Evolutionary conservation across 1,284 basidiomycete species (phyloP), one percentile per base, ranked within the genome.

Genomic region (Apiotrichum porosum): DNA sequence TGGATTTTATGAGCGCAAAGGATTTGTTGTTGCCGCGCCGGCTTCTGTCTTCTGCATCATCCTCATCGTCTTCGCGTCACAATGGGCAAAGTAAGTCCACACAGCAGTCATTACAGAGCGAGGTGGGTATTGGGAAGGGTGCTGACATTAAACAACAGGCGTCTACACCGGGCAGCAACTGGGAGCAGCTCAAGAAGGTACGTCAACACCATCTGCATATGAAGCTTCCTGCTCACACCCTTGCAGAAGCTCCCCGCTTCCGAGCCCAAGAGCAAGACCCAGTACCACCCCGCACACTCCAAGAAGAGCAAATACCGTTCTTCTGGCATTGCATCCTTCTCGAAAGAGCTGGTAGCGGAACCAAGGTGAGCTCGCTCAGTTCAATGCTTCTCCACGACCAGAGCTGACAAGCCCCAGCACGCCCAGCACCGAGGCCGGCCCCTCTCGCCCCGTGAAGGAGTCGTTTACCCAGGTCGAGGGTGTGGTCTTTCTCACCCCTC

Each of bases 171-270:
- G 56, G 65, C 41, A 62, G 65, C 39, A 69, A 69, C 43, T 69
- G 67, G 67, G 60, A 57, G 33, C 45, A 57, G 42, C 47, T 69
- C 13, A 62, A 69, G 51, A 59, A 57, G 47, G 57, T 42, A 21
- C 15, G 37, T 17, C 9, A 22, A 12, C n/a, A 15, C 24, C 6
- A 3, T 28, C 31, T 30, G 9, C 35, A 41, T n/a, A n/a, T n/a
- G 49, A 42, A 38, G 18, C 49, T 51, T n/a, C 49, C 44, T 1
- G 30, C 32, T 13, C 40, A 47, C 12, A 32, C 22, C 28, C 18
- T n/a, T n/a, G n/a, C n/a, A n/a, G n/a, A n/a, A n/a, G n/a, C n/a
- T n/a, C n/a, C n/a, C n/a, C n/a, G n/a, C n/a, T n/a, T n/a, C 26
- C 6, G 12, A 12, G 26, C 17, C 42, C 22, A 47, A 37, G 28